phyloP scores from a whole-genome alignment of 768 basidiomycete species.

The Phaffia australis region DNA sequence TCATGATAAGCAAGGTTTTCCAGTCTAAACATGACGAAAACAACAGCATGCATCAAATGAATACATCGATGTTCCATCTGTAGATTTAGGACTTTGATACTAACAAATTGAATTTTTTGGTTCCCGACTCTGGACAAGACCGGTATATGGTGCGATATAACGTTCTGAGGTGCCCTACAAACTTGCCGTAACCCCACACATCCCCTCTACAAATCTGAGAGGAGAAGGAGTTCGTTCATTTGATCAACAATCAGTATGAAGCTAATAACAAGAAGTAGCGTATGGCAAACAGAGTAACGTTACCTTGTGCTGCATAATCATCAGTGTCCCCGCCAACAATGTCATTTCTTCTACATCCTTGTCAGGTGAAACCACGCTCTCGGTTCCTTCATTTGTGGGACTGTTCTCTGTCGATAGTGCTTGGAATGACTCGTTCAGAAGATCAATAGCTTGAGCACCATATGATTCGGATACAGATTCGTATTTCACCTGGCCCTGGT shows the following conservation, averaged over 20 bases:
- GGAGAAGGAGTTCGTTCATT: no score
- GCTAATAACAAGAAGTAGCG: not conserved
- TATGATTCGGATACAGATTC: slow-evolving; percentile 29
- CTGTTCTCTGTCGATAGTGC: no score
- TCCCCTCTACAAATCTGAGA: slow-evolving; percentile 32
- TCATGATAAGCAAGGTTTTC: slow-evolving; percentile 32
- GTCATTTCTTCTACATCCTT: slow-evolving; percentile 29
- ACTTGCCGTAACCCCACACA: slow-evolving; percentile 30
- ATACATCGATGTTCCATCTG: no score
- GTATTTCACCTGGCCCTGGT: slow-evolving; percentile 27
- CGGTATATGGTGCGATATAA: slow-evolving; percentile 17
- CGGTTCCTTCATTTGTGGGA: no score
- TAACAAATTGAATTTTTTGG: slow-evolving; percentile 29
- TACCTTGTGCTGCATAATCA: slow-evolving; percentile 34
- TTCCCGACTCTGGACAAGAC: slow-evolving; percentile 19
- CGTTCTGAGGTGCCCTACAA: slow-evolving; percentile 25
- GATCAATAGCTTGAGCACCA: slow-evolving; percentile 23
- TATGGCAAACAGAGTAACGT: not conserved
- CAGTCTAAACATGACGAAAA: slow-evolving; percentile 24
- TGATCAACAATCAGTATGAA: no score
- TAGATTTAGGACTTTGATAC: no score
- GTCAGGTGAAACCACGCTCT: not conserved
- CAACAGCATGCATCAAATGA: no score
- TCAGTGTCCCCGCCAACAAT: slow-evolving; percentile 29
- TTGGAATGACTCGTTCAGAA: no score